Evolutionary conservation across 2,329 filamentous ascomycete genomes (phyloP).

Genomic region (Colletotrichum sp.): DNA sequence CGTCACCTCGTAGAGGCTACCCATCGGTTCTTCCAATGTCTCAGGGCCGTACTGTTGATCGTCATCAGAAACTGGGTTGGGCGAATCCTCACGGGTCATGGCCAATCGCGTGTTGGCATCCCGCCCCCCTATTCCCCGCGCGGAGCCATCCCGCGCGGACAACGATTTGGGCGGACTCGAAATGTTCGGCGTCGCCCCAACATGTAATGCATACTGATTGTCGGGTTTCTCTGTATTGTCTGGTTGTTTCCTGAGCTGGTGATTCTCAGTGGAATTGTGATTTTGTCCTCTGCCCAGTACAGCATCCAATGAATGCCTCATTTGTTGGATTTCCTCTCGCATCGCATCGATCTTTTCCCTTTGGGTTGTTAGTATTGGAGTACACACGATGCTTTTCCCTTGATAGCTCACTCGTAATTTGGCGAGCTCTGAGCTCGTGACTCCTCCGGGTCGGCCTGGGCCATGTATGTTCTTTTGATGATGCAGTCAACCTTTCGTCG

Average conservation of each 20-base stretch:
- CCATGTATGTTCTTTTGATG: not conserved
- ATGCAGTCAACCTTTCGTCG: not conserved
- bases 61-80: constrained; percentile 17
- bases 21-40: constrained; percentile 52
- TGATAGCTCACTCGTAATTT: not conserved
- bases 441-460: not conserved
- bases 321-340: not conserved
- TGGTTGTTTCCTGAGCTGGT: not conserved
- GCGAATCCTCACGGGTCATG: not conserved
- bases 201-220: not conserved
- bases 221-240: fast-evolving
- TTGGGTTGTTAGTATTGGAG: not conserved
- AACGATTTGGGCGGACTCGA: not conserved
- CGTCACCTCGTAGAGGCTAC: constrained; percentile 59
- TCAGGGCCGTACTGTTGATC: constrained; percentile 19
- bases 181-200: fast-evolving
- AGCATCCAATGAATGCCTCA: not conserved
- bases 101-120: not conserved
- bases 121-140: not conserved
- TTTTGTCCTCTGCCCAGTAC: not conserved
- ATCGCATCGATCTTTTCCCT: not conserved
- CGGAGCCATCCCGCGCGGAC: not conserved
- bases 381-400: too few relatives aligned
- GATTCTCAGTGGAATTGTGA: fast-evolving
- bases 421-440: not conserved